These are phyloP conservation scores for Chenopodium album DNA, from an alignment of 148 eudicot genomes.

Conservation along the genomic window DNA sequence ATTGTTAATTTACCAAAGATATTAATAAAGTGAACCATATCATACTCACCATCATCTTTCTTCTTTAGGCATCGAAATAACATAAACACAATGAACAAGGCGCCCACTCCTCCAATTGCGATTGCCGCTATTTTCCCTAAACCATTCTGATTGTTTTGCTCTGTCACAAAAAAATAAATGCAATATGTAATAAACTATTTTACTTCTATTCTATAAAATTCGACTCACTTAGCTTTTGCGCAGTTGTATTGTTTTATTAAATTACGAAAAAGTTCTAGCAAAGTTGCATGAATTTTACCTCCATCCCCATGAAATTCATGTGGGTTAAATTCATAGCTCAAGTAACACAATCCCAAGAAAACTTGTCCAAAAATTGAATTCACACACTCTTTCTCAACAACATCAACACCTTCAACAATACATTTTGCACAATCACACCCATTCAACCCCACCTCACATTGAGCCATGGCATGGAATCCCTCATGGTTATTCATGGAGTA, in stretches of 20 bases:
- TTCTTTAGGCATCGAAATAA: conserved; percentile 18
- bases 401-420: conserved; percentile 36
- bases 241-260: no score
- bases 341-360: conserved; percentile 44
- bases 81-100: neutral
- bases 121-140: conserved; percentile 22
- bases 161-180: neutral
- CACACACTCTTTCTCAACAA: conserved; percentile 44
- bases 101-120: conserved; percentile 18
- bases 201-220: no score
- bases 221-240: no score
- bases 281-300: conserved; percentile 1
- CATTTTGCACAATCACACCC: conserved; percentile 52
- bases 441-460: conserved; percentile 43
- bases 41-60: conserved; percentile 21
- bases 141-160: neutral
- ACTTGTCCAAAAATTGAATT: conserved; percentile 43
- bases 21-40: no score
- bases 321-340: conserved; percentile 33
- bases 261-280: neutral
- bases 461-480: conserved; percentile 37
- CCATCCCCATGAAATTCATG: conserved; percentile 8
- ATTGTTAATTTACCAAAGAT: no score
- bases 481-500: conserved; percentile 30
- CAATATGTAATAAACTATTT: no score